Conservation (phyloP, 1,284 basidiomycete species). For the Rhodofomes roseus region DNA sequence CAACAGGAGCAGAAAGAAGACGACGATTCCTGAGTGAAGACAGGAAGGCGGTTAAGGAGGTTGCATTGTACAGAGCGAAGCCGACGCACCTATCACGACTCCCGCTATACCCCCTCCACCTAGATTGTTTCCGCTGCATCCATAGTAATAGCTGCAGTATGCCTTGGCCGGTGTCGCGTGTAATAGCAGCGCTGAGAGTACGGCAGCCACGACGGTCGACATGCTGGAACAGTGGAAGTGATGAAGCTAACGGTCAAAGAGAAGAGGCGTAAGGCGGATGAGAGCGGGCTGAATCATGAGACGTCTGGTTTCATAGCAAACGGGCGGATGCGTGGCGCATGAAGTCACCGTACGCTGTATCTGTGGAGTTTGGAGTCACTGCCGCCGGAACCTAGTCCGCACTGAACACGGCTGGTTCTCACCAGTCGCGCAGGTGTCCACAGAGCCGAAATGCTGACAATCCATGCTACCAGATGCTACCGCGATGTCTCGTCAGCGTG, state of each 20-base stretch:
- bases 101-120: slow-evolving; percentile 16
- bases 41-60: not conserved
- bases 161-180: slow-evolving; percentile 9
- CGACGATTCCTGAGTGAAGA: slow-evolving; percentile 2
- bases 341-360: not conserved
- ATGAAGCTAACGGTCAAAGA: not conserved
- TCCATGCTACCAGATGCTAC: too few species aligned
- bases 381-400: not conserved
- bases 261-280: not conserved
- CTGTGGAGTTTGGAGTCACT: not conserved
- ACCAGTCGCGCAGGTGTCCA: too few species aligned
- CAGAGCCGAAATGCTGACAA: too few species aligned
- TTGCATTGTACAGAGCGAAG: not conserved
- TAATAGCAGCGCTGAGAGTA: not conserved
- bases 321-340: not conserved
- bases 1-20: slow-evolving; percentile 8
- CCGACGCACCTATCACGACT: slow-evolving; percentile 15
- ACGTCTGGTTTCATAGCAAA: not conserved
- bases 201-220: not conserved
- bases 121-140: not conserved
- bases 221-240: not conserved
- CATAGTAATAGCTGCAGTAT: slow-evolving; percentile 3
- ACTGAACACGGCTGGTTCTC: not conserved
- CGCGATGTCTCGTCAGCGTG: too few species aligned
- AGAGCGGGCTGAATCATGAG: not conserved